Evolutionary conservation across 495 filamentous ascomycete species (phyloP).

Genomic region (Pseudotulostoma volvatum): DNA sequence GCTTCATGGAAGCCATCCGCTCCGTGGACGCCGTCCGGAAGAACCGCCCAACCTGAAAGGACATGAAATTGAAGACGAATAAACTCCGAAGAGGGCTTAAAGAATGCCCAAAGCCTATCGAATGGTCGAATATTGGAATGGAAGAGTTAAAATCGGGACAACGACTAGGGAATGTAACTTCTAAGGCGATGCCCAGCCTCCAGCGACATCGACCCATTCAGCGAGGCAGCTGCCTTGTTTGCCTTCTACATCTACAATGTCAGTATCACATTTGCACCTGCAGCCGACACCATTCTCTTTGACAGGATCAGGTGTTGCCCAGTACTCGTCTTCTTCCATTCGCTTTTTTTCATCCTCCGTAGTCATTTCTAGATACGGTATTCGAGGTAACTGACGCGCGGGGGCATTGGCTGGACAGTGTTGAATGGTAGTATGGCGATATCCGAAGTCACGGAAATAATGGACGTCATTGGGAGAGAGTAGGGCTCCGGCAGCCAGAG

Average conservation of each 20-base stretch:
- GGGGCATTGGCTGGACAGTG: slow-evolving; percentile 97
- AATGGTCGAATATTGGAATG: slow-evolving; percentile 15
- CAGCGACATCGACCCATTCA: slow-evolving; percentile 96
- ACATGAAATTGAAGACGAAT: slow-evolving; percentile 23
- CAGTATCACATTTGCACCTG: slow-evolving; percentile 94
- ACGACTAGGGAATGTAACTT: slow-evolving; percentile 8
- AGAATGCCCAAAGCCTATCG: slow-evolving; percentile 23
- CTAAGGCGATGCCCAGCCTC: slow-evolving; percentile 71
- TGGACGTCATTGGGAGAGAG: slow-evolving; percentile 75
- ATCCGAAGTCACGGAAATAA: slow-evolving; percentile 98
- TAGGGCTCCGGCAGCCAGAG: slow-evolving; percentile 81
- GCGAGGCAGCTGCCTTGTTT: slow-evolving; percentile 88
- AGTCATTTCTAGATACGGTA: slow-evolving; percentile 71
- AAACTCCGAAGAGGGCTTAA: slow-evolving; percentile 22
- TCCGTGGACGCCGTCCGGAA: slow-evolving; percentile 30
- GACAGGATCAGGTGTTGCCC: slow-evolving; percentile 69
- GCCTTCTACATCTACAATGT: slow-evolving; percentile 92
- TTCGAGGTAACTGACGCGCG: slow-evolving; percentile 65
- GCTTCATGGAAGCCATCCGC: slow-evolving; percentile 26
- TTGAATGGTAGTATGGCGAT: slow-evolving; percentile 96
- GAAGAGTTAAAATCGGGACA: slow-evolving; percentile 20
- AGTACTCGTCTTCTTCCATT: slow-evolving; percentile 90
- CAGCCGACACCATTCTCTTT: slow-evolving; percentile 97
- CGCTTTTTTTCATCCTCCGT: slow-evolving; percentile 75
- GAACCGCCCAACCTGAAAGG: slow-evolving; percentile 9